Evolutionary conservation across 768 basidiomycete species (phyloP), one percentile per base, ranked within the genome.

Genomic region (Phylloporus arenicola): DNA sequence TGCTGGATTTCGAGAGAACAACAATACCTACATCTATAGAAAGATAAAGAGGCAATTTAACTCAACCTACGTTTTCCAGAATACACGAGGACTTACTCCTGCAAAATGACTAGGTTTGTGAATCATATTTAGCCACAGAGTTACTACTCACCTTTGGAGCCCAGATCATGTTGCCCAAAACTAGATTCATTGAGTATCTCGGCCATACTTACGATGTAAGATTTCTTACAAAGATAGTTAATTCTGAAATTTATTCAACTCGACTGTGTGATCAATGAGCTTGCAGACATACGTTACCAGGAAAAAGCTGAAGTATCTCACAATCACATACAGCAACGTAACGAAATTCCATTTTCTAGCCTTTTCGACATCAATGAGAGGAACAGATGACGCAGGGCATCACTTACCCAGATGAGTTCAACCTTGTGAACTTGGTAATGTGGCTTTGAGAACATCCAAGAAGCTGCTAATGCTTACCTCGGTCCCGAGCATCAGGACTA

Each of bases 261-360:
- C n/a, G 2, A 29, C 3, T 20, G n/a, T n/a, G 30, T 41, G 13
- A 0, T 3, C 42, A 3, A 10, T 20, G 12, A 27, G 14, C 7
- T 30, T 17, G 13, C 0, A 16, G 22, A 55, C 56, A 1, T 25
- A 61, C 60, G 48, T 3, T 16, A 52, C n/a, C 16, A 61, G 6
- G 37, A 50, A 40, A 38, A 58, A 52, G n/a, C 56, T 48, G 11
- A 58, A 14, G 34, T 60, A 61, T 38, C 60, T 58, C 39, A 58
- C 58, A 34, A 55, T 52, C 16, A 46, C 48, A 14, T 61, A 61
- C 1, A 61, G 46, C 3, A 55, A 22, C 1, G 59, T 61, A 42
- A 58, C 48, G 3, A 47, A 25, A 24, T 50, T 61, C 60, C 58
- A 61, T 40, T 50, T 22, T 31, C 31, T 51, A 29, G 48, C 38